Conservation (phyloP, 225 moss, liverwort and hornwort genomes). For the Polytrichum formosum region DNA sequence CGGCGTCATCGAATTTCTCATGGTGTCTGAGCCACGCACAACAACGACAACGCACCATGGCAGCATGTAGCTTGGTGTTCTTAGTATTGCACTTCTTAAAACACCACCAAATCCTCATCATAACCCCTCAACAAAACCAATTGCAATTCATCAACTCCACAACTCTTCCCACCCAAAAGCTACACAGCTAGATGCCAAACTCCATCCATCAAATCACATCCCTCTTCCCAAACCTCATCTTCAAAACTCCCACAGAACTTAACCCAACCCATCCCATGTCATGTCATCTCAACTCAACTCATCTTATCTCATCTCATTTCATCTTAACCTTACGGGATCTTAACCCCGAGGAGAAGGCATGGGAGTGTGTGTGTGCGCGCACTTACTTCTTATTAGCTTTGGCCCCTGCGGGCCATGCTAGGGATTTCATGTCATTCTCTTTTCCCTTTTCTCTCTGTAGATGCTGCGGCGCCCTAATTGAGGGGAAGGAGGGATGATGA, state of each 20-base stretch:
- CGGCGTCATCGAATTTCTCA: conserved; percentile 26
- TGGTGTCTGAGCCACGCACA: conserved; percentile 45
- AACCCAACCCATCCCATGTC: not conserved
- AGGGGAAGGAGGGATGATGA: too few species aligned
- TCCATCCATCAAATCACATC: not conserved
- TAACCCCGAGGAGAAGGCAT: not conserved
- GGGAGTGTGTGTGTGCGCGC: too few species aligned
- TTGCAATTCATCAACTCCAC: too few species aligned
- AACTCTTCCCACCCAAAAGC: too few species aligned
- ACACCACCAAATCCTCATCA: not conserved
- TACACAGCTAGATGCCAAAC: not conserved
- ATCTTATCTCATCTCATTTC: not conserved
- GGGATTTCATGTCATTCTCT: conserved; percentile 37
- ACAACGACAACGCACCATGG: conserved; percentile 25
- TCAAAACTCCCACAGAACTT: not conserved
- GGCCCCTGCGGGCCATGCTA: conserved; percentile 46
- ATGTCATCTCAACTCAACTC: not conserved
- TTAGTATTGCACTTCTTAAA: conserved; percentile 21
- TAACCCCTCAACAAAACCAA: not conserved
- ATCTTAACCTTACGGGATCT: not conserved
- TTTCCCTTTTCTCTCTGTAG: not conserved
- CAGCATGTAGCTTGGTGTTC: conserved; percentile 27
- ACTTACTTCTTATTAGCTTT: conserved; percentile 44
- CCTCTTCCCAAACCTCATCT: not conserved
- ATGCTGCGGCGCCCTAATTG: too few species aligned